Evolutionary conservation across 2,329 filamentous ascomycete species (phyloP).

Genomic region (Aspergillus phoenicis): DNA sequence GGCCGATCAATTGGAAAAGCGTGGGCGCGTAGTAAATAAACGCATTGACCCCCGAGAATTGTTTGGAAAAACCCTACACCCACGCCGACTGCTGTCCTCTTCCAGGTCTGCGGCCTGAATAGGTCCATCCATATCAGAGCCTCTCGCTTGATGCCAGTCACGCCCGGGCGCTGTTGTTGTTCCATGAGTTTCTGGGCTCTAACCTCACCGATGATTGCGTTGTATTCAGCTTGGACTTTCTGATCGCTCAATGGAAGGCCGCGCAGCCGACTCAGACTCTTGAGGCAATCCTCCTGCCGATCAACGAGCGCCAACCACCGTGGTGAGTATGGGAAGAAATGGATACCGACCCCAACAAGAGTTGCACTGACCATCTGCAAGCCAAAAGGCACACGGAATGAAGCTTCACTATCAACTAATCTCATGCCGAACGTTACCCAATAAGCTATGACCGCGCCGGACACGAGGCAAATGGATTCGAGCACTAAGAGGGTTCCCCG

Average conservation of each 20-base stretch:
- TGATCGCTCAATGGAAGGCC: conserved; percentile 56
- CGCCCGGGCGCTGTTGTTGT: neutral
- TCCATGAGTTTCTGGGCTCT: neutral
- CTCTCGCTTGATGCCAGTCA: neutral
- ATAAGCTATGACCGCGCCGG: conserved; percentile 51
- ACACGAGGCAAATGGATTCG: conserved; percentile 29
- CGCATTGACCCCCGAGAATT: conserved; percentile 48
- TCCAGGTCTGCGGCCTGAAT: conserved; percentile 51
- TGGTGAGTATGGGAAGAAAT: conserved; percentile 60
- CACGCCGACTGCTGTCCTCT: conserved; percentile 36
- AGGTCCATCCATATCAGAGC: conserved; percentile 46
- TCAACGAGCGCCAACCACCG: conserved; percentile 69
- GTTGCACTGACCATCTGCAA: conserved; percentile 49
- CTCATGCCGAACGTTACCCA: conserved; percentile 59
- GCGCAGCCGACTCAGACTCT: conserved; percentile 60
- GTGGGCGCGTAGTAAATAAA: conserved; percentile 54
- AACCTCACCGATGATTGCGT: conserved; percentile 54
- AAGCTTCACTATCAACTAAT: conserved; percentile 45
- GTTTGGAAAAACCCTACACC: conserved; percentile 49
- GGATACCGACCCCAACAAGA: conserved; percentile 47
- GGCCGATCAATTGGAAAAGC: conserved; percentile 39
- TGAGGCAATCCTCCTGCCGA: conserved; percentile 66
- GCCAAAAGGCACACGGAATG: conserved; percentile 50
- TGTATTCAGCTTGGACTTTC: conserved; percentile 61
- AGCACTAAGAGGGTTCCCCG: conserved; percentile 27